Evolutionary conservation across 352 stramenopile genomes (phyloP).

Genomic region (Phytophthora idaei): DNA sequence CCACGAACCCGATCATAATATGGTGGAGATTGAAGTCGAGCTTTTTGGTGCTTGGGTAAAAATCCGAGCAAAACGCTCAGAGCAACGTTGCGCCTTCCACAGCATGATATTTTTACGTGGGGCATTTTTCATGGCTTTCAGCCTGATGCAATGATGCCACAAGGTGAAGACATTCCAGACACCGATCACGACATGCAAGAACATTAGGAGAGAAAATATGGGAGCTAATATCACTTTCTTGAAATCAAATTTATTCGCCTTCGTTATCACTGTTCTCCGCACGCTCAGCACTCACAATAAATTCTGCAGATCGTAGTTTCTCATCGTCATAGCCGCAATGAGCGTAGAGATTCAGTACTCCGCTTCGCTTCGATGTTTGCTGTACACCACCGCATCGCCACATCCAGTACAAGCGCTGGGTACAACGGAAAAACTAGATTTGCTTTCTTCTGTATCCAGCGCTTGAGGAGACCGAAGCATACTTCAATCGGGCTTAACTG

Average conservation of each 20-base stretch:
- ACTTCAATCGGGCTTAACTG: slow-evolving; percentile 3
- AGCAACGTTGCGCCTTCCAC: background rate
- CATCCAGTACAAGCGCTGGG: slow-evolving; percentile 5
- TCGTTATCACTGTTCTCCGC: no score
- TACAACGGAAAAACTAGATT: slow-evolving; percentile 19
- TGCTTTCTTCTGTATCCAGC: slow-evolving; percentile 19
- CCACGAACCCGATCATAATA: background rate
- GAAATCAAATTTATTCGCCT: no score
- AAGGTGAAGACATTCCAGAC: background rate
- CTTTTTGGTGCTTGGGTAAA: background rate
- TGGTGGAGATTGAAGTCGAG: background rate
- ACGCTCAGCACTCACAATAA: no score
- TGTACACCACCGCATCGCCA: slow-evolving; percentile 1
- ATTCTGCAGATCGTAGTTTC: no score
- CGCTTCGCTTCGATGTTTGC: background rate
- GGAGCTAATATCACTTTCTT: no score
- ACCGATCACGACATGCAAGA: background rate
- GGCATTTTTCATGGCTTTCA: background rate
- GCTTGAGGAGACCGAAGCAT: slow-evolving; percentile 15
- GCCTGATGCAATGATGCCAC: background rate
- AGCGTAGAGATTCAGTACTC: no score
- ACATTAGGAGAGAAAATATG: background rate
- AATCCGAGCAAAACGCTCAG: background rate
- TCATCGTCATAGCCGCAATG: no score
- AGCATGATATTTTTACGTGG: background rate